Conservation (phyloP, 495 filamentous ascomycete genomes). For the Rhypophila decipiens region DNA sequence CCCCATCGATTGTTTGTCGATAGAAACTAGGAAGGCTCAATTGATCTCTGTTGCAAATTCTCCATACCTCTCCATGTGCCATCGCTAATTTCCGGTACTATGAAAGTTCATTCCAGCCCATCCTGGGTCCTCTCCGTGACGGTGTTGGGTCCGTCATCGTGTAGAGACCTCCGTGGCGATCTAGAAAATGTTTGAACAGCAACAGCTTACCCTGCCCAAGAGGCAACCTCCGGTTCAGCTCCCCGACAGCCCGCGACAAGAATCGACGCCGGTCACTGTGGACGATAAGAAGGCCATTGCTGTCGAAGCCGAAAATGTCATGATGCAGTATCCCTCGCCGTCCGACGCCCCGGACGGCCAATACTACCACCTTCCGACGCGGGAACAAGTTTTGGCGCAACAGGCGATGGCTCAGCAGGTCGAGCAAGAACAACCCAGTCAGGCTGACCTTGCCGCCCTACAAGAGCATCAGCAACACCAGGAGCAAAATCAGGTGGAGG, state of each 20-base stretch:
- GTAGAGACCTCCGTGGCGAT: too few relatives aligned
- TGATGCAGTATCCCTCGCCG: conserved; percentile 21
- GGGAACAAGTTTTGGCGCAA: too few relatives aligned
- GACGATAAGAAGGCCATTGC: conserved; percentile 17
- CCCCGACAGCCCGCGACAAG: not conserved
- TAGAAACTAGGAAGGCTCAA: too few relatives aligned
- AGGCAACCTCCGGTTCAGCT: not conserved
- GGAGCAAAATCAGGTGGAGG: conserved; percentile 16
- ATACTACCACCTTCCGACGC: conserved; percentile 21
- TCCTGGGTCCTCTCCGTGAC: too few relatives aligned
- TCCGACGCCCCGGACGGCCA: conserved; percentile 21
- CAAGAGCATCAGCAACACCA: conserved; percentile 12
- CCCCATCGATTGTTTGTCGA: too few relatives aligned
- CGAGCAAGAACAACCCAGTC: conserved; percentile 8
- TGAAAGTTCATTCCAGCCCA: too few relatives aligned
- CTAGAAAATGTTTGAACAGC: too few relatives aligned
- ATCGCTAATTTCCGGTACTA: too few relatives aligned
- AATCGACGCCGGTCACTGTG: conserved; percentile 3
- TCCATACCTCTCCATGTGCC: too few relatives aligned
- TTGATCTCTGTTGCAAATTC: too few relatives aligned
- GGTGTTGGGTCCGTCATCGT: too few relatives aligned
- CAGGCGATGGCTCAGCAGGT: conserved; percentile 12
- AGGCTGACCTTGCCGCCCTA: conserved; percentile 4
- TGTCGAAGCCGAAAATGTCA: conserved; percentile 13
- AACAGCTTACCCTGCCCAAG: too few relatives aligned